Conservation (phyloP, 768 basidiomycete species). For the Tylopilus sp. region DNA sequence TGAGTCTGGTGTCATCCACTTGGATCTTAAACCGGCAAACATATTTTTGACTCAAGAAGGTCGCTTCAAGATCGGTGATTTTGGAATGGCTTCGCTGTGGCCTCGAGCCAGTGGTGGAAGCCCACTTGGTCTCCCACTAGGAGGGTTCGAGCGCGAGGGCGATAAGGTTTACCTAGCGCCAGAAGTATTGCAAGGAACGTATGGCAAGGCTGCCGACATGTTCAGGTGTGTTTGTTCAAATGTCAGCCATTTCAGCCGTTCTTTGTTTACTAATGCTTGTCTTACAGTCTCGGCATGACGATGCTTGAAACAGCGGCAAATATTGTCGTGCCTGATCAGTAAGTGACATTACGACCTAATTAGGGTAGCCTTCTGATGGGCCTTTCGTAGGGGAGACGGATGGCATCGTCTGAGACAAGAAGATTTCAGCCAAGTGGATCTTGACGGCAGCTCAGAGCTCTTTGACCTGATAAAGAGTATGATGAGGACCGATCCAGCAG, state of each 20-base stretch:
- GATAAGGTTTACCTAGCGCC: constrained; percentile 97
- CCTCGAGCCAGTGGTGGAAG: constrained; percentile 50
- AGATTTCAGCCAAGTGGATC: constrained; percentile 84
- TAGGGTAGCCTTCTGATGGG: constrained; percentile 7
- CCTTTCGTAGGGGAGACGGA: constrained; percentile 67
- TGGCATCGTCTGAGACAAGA: constrained; percentile 93
- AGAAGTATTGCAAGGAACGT: constrained; percentile 88
- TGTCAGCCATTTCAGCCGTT: neutral
- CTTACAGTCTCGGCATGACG: constrained; percentile 84
- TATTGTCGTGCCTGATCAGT: constrained; percentile 96
- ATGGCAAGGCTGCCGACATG: constrained; percentile 92
- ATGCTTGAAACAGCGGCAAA: constrained; percentile 95
- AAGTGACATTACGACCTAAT: constrained; percentile 35
- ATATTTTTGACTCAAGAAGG: constrained; percentile 87
- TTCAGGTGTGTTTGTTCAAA: constrained; percentile 69
- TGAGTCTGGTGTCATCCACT: constrained; percentile 81
- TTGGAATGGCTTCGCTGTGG: constrained; percentile 97
- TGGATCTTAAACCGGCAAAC: constrained; percentile 97
- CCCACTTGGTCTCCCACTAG: constrained; percentile 34
- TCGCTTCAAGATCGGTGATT: constrained; percentile 94
- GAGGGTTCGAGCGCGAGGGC: constrained; percentile 89
- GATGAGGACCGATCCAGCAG: constrained; percentile 69
- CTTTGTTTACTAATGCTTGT: constrained; percentile 13
- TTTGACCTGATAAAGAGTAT: constrained; percentile 66
- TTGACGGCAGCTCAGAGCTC: constrained; percentile 63